These are phyloP conservation scores for Aspergillus sp. DNA, from an alignment of 2,329 filamentous ascomycete species.

Conservation along the genomic window DNA sequence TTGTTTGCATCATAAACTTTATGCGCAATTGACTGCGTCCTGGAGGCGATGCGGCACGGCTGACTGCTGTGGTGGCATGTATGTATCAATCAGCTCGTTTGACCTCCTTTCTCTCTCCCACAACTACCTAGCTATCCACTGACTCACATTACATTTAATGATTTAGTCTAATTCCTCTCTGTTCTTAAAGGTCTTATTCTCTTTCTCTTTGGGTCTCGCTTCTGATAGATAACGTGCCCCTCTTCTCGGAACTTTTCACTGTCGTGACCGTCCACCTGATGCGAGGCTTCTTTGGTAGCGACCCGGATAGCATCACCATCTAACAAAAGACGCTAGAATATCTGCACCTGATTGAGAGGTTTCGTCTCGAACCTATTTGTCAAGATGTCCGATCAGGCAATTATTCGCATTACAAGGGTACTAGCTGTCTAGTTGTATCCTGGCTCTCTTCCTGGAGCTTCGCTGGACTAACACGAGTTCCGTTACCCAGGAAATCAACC, in stretches of 20 bases:
- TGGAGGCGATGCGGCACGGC: background rate
- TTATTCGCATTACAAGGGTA: slow-evolving; percentile 84
- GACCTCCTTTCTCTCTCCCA: background rate
- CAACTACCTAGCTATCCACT: background rate
- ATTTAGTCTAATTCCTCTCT: background rate
- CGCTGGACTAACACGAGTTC: slow-evolving; percentile 16
- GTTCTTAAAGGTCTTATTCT: background rate
- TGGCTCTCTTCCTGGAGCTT: background rate
- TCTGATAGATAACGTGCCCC: background rate
- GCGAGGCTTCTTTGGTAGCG: background rate
- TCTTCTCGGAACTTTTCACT: background rate
- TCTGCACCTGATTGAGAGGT: background rate
- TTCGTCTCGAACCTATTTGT: background rate
- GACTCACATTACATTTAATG: background rate
- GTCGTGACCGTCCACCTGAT: background rate
- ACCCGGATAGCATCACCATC: background rate
- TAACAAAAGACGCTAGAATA: background rate
- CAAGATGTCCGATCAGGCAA: slow-evolving; percentile 76
- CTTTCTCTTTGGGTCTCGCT: background rate
- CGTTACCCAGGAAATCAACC: slow-evolving; percentile 69
- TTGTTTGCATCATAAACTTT: background rate
- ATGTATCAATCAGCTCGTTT: slow-evolving; percentile 11
- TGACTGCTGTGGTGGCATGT: slow-evolving; percentile 1
- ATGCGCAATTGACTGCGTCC: background rate
- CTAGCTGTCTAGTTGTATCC: slow-evolving; percentile 25